Percentiles rank a stretch among this genome's conserved stretches.
Evolutionary conservation across 305 asterid species (phyloP).

Genomic region (Vinca major): DNA sequence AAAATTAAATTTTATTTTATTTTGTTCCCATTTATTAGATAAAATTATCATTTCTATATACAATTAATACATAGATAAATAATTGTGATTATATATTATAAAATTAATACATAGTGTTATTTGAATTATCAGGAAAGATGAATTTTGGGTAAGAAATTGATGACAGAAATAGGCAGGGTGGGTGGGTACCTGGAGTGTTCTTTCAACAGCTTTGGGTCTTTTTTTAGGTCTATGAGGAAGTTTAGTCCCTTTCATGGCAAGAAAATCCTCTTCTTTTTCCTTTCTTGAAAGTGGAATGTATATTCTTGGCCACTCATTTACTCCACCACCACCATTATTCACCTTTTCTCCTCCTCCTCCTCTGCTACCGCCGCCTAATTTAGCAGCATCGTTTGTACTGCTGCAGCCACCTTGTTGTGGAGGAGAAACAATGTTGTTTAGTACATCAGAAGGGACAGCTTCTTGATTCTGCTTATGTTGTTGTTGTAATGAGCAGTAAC

Average conservation of each 20-base stretch:
- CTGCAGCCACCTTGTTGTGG: slow-evolving; percentile 12
- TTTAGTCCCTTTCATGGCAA: slow-evolving; percentile 26
- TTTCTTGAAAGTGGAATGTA: slow-evolving; percentile 1
- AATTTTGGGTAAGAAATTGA: background rate
- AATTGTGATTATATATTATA: background rate
- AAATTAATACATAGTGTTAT: background rate
- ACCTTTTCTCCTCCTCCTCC: slow-evolving; percentile 2
- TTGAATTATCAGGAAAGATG: background rate
- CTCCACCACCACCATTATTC: slow-evolving; percentile 6
- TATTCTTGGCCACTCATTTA: slow-evolving; percentile 26
- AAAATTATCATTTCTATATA: background rate
- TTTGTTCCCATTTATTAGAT: background rate
- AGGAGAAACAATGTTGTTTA: slow-evolving; percentile 1
- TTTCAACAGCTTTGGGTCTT: slow-evolving; percentile 23
- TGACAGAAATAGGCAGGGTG: background rate
- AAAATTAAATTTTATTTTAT: too few relatives aligned
- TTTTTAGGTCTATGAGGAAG: slow-evolving; percentile 29
- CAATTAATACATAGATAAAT: background rate
- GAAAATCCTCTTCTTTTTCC: slow-evolving; percentile 26
- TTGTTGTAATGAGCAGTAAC: slow-evolving; percentile 8
- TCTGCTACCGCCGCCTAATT: background rate
- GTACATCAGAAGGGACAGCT: background rate
- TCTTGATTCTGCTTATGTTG: slow-evolving; percentile 12
- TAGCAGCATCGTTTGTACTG: slow-evolving; percentile 6
- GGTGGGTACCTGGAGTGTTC: slow-evolving; percentile 18